Percentiles rank a stretch among this genome's conserved stretches.
These are phyloP conservation scores for Ramularia endophylla DNA, from an alignment of 2,329 filamentous ascomycete species.

Conservation along the genomic window DNA sequence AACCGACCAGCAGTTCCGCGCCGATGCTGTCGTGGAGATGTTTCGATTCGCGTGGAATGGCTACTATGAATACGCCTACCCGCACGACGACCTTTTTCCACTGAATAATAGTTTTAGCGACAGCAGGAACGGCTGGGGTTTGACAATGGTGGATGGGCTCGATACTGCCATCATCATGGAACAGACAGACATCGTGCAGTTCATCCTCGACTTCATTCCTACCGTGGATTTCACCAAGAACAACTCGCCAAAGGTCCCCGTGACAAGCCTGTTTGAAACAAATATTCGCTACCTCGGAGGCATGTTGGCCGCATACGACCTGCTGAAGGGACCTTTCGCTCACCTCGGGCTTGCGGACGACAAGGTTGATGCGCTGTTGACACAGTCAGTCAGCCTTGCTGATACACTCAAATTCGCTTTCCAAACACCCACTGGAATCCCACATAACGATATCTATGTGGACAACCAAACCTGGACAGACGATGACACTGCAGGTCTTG, in stretches of 20 bases:
- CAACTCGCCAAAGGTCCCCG: constrained; percentile 8
- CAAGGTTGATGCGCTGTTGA: constrained; percentile 14
- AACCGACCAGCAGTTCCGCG: constrained; percentile 27
- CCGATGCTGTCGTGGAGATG: constrained; percentile 14
- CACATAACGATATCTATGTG: constrained; percentile 12
- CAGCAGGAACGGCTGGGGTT: constrained; percentile 22
- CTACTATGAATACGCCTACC: constrained; percentile 32
- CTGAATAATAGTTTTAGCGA: constrained; percentile 11
- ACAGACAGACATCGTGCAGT: constrained; percentile 16
- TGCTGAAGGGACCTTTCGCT: constrained; percentile 20
- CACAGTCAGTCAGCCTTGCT: constrained; percentile 15
- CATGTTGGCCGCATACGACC: constrained; percentile 20
- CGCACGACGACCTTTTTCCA: constrained; percentile 14
- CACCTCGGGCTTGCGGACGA: constrained; percentile 8
- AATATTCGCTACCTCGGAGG: constrained; percentile 22
- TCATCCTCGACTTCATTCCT: constrained; percentile 19
- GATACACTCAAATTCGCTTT: constrained; percentile 21
- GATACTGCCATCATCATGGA: constrained; percentile 24
- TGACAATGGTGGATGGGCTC: constrained; percentile 21
- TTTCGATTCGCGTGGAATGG: constrained; percentile 15
- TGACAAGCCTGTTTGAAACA: constrained; percentile 12
- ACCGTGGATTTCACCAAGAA: constrained; percentile 33
- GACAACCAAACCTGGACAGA: constrained; percentile 18
- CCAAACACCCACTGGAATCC: constrained; percentile 17
- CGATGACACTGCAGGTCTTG: constrained; percentile 14